These are phyloP conservation scores for Aspergillus sp. DNA, from an alignment of 2,329 filamentous ascomycete genomes.

Conservation along the genomic window DNA sequence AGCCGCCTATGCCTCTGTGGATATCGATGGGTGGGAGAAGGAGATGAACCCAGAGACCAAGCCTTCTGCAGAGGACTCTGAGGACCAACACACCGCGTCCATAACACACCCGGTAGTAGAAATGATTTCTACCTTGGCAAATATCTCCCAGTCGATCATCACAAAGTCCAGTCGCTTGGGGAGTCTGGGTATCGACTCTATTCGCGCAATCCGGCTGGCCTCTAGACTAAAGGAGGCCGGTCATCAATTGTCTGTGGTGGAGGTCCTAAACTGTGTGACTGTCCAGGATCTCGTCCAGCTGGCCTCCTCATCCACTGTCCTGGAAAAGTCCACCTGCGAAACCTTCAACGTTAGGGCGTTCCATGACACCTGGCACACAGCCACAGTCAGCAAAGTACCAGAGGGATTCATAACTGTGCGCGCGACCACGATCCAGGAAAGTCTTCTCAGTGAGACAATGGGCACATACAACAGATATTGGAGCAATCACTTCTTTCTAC, in stretches of 20 bases:
- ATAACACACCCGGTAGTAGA: constrained; percentile 21
- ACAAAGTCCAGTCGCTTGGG: constrained; percentile 25
- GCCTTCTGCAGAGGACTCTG: background rate
- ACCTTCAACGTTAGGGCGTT: constrained; percentile 27
- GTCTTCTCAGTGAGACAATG: constrained; percentile 44
- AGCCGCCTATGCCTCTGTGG: constrained; percentile 26
- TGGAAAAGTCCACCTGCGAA: background rate
- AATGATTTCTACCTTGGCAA: constrained; percentile 26
- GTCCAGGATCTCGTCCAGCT: constrained; percentile 29
- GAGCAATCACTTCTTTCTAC: constrained; percentile 42
- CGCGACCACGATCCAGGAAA: constrained; percentile 42
- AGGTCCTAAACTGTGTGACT: constrained; percentile 32
- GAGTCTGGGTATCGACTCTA: constrained; percentile 36
- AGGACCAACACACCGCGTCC: background rate
- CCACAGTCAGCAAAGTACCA: constrained; percentile 17
- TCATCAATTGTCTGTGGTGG: constrained; percentile 30
- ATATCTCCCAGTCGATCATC: constrained; percentile 24
- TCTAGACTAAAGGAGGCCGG: constrained; percentile 29
- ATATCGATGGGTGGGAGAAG: constrained; percentile 33
- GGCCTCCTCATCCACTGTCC: constrained; percentile 5
- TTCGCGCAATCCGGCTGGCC: constrained; percentile 33
- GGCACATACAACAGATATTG: constrained; percentile 41
- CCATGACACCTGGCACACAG: constrained; percentile 23
- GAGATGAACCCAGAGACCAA: constrained; percentile 21
- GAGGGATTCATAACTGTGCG: constrained; percentile 29